Evolutionary conservation across 768 basidiomycete genomes (phyloP), one percentile per base, ranked within the genome.

Genomic region (Lactifluus echinatus): DNA sequence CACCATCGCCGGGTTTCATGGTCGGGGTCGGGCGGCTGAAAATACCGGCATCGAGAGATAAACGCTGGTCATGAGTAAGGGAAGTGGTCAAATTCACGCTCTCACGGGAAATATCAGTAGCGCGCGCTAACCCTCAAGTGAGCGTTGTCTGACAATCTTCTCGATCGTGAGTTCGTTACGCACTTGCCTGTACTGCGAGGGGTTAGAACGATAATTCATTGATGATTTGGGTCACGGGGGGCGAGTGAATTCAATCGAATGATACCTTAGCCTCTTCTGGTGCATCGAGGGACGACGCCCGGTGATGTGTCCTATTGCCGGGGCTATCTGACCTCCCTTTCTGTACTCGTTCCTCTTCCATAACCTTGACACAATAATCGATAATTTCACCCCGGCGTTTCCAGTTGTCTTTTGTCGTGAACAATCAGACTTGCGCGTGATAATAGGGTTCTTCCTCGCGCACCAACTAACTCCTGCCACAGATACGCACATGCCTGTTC

Each of bases 391-490:
- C 79, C 56, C 89, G 75, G 34, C 84, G 80, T 64, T 78, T 83
- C 89, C 89, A 92, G 44, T 74, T 74, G 11, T 70, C 73, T 75
- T 37, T 75, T 37, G 12, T 24, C 39, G 24, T 17, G n/a, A 23
- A 45, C n/a, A 28, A 53, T 82, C 82, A 56, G 74, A 78, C 79
- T 62, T 37, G 61, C 62, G 50, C 58, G 54, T 67, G 59, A 57
- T 39, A 63, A 56, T 50, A 56, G 58, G 36, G 57, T 45, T 59
- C 40, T 53, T 50, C 57, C 40, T 63, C 53, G 63, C 48, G 69
- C 66, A 89, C 89, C 85, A 57, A 88, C 78, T 60, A 93, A 74
- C 65, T 92, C 85, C 64, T 77, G 76, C 89, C 90, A 92, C 39
- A 92, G 69, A 62, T 83, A 77, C 10, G 79, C 76, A 69, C 89